Conservation (phyloP, 2,329 filamentous ascomycete species). For the Penicillium occitanis region DNA sequence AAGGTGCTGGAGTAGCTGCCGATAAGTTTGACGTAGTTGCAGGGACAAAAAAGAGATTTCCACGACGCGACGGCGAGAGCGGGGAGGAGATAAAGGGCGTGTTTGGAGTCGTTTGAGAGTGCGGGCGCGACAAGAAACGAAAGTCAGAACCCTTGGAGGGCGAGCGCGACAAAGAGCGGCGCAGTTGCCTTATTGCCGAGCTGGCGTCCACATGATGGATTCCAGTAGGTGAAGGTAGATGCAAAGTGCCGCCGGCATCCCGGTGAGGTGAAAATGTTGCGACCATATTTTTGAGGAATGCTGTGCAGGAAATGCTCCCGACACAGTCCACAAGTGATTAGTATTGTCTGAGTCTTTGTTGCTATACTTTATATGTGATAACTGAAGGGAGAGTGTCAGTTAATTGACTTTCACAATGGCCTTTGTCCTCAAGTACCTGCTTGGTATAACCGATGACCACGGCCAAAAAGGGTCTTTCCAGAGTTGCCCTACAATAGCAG, state of each 20-base stretch:
- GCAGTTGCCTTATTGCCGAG: constrained; percentile 75
- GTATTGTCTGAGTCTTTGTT: background rate
- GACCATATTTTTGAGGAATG: constrained; percentile 39
- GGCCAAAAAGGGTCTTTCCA: background rate
- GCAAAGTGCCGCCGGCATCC: constrained; percentile 70
- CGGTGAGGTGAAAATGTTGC: constrained; percentile 51
- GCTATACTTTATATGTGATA: background rate
- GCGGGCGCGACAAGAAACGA: constrained; percentile 57
- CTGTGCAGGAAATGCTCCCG: background rate
- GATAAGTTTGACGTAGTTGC: constrained; percentile 37
- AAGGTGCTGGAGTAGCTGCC: constrained; percentile 10
- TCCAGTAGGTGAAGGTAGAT: constrained; percentile 82
- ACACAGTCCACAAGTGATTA: background rate
- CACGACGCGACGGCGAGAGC: constrained; percentile 23
- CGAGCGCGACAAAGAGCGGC: constrained; percentile 87
- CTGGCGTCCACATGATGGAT: constrained; percentile 79
- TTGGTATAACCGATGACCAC: background rate
- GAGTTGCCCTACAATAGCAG: background rate
- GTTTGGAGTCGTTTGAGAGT: constrained; percentile 47
- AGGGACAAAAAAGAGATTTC: constrained; percentile 54
- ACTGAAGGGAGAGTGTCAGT: background rate
- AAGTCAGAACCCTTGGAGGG: constrained; percentile 78
- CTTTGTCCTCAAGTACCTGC: constrained; percentile 3
- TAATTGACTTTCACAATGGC: background rate
- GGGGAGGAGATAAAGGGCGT: constrained; percentile 31